Percentiles rank a stretch among this genome's conserved stretches.
Conservation (phyloP, 495 filamentous ascomycete genomes). For the Penicilliopsis zonata region DNA sequence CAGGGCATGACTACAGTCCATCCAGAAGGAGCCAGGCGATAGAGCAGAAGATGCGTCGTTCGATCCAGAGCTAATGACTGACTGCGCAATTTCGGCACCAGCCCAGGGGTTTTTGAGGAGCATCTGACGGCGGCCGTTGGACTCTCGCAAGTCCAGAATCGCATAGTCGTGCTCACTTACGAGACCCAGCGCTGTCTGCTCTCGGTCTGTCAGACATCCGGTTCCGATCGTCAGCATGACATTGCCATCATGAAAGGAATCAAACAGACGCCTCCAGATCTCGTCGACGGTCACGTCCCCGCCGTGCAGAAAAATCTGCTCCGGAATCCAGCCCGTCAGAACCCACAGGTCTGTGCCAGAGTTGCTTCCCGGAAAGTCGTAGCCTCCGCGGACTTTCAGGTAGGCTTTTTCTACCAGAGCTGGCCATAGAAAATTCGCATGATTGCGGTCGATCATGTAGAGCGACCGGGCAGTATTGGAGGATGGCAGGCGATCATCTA, state of each 20-base stretch:
- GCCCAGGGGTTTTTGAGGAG: slow-evolving; percentile 96
- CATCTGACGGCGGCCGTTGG: slow-evolving; percentile 48
- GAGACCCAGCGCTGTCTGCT: slow-evolving; percentile 71
- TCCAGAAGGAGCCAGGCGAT: slow-evolving; percentile 78
- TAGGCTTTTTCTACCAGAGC: slow-evolving; percentile 95
- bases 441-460: slow-evolving; percentile 79
- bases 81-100: slow-evolving; percentile 39
- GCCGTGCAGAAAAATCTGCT: slow-evolving; percentile 82
- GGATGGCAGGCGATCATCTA: slow-evolving; percentile 83
- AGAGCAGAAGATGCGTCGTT: slow-evolving; percentile 10
- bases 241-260: slow-evolving; percentile 64
- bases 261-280: slow-evolving; percentile 68
- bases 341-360: slow-evolving; percentile 88
- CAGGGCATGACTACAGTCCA: slow-evolving; percentile 68
- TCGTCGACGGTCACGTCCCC: slow-evolving; percentile 63
- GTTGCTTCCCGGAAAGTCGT: slow-evolving; percentile 98
- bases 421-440: slow-evolving; percentile 73
- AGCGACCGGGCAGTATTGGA: slow-evolving; percentile 61
- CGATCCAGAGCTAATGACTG: slow-evolving; percentile 4
- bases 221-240: slow-evolving; percentile 87
- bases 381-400: slow-evolving; percentile 90
- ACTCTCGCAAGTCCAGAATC: slow-evolving; percentile 65
- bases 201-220: slow-evolving; percentile 56
- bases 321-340: slow-evolving; percentile 90
- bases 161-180: slow-evolving; percentile 90